Evolutionary conservation across 176 grass and related monocot genomes (phyloP), one percentile per base, ranked within the genome.

Genomic region (Eremochloa ophiuroides): DNA sequence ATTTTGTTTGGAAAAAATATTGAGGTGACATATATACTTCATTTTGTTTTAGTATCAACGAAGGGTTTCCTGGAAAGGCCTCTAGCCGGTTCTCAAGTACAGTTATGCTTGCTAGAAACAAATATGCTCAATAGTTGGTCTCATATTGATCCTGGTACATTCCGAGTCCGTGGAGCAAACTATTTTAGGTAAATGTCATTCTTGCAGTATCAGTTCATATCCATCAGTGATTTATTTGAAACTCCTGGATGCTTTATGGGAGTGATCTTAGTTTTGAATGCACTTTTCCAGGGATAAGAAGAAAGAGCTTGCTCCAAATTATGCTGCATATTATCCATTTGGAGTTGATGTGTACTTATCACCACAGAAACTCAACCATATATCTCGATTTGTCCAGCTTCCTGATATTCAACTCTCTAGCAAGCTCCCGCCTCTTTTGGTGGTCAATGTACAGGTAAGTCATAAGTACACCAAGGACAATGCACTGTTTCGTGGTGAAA

Each of bases 361-460:
- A 8, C 76, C 87, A 22, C 91, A 93, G 71, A 99, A 99, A 81
- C 86, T 99, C 69, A 91, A 88, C 82, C 97, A 99, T 90, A 99
- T 99, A 77, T 90, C 89, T 82, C 91, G 91, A 86, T 99, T 85
- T 75, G 97, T 99, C 48, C 85, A 88, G 80, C 97, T 99, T 86
- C 97, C 97, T 38, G 80, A 83, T 27, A n/a, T 80, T 68, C 85
- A 85, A 80, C 48, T 80, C 84, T 84, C 80, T n/a, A 86, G 80
- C 82, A 93, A 81, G 77, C 82, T 99, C 29, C 97, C 96, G 63
- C 76, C 87, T 74, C 85, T 99, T 82, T 88, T 99, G 79, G 87
- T 99, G 38, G 93, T 99, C 55, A 99, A 99, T 93, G 82, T 95
- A 87, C 97, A 99, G 93, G 97, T 93, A 48, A 31, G 55, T 63